phyloP scores from a whole-genome alignment of 768 basidiomycete genomes.

The Naematelia encephala region DNA sequence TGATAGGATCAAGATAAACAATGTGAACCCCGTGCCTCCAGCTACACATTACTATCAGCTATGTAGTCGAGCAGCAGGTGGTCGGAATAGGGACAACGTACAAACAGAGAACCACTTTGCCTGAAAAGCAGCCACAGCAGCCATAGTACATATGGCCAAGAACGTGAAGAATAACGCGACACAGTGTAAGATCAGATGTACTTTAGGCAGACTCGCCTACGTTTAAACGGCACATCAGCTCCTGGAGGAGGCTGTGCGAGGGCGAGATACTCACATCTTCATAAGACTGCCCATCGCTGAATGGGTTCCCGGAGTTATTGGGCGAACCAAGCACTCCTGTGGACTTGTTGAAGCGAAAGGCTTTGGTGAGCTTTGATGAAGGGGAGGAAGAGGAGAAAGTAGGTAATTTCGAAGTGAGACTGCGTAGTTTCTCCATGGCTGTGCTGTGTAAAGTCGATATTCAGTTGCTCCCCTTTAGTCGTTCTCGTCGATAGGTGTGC shows the following conservation, averaged over 20 bases:
- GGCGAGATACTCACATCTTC: conserved; percentile 32
- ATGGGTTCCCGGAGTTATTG: conserved; percentile 26
- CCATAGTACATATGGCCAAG: conserved; percentile 85
- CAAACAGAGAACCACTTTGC: conserved; percentile 84
- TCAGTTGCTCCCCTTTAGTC: too few species aligned
- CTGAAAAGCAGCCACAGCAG: conserved; percentile 82
- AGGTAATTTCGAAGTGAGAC: conserved; percentile 7
- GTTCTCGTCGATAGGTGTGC: too few species aligned
- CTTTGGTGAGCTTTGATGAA: conserved; percentile 28
- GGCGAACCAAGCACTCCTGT: conserved; percentile 21
- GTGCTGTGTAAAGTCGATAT: too few species aligned
- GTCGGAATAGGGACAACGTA: conserved; percentile 53
- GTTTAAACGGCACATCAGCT: neutral
- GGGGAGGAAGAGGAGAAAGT: conserved; percentile 6
- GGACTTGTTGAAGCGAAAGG: conserved; percentile 34
- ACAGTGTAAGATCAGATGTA: conserved; percentile 21
- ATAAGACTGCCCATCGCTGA: conserved; percentile 33
- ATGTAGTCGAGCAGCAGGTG: neutral
- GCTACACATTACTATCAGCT: conserved; percentile 57
- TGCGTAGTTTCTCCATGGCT: conserved; percentile 22
- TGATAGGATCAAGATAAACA: conserved; percentile 71
- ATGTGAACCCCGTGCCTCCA: conserved; percentile 77
- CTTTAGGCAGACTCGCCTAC: conserved; percentile 20
- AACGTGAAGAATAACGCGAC: conserved; percentile 78
- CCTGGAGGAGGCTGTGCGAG: neutral